A percentile compares a stretch with the other conserved stretches of the same genome.
phyloP scores from a whole-genome alignment of 306 rosid genomes.

The Phaseolus lunatus region DNA sequence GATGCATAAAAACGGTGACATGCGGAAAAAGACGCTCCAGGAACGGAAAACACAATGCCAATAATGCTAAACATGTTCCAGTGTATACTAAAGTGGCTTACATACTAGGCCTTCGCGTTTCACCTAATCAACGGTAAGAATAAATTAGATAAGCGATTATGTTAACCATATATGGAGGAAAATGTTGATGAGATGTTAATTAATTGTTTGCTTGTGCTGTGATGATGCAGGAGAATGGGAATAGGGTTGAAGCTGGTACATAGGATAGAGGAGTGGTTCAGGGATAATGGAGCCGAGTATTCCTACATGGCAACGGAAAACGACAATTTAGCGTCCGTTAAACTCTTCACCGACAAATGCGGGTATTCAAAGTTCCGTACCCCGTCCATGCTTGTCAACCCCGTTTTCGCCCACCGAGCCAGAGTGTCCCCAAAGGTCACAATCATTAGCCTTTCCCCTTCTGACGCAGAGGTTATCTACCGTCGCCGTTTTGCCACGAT shows the following conservation, averaged over 20 bases:
- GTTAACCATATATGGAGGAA: background rate
- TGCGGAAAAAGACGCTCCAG: slow-evolving; percentile 74
- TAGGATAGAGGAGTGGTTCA: slow-evolving; percentile 78
- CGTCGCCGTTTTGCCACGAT: slow-evolving; percentile 77
- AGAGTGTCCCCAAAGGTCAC: slow-evolving; percentile 52
- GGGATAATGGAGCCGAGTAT: slow-evolving; percentile 77
- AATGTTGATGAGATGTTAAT: background rate
- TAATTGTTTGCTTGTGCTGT: background rate
- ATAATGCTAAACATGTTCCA: slow-evolving; percentile 55
- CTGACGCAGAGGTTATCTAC: slow-evolving; percentile 77
- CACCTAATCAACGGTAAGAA: slow-evolving; percentile 77
- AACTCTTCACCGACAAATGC: slow-evolving; percentile 88
- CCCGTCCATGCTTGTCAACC: slow-evolving; percentile 82
- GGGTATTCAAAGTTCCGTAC: slow-evolving; percentile 91
- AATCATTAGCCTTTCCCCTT: slow-evolving; percentile 58
- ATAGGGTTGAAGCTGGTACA: slow-evolving; percentile 77
- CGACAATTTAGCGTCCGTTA: slow-evolving; percentile 83
- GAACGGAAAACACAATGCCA: slow-evolving; percentile 37
- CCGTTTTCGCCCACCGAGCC: slow-evolving; percentile 78
- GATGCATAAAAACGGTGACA: slow-evolving; percentile 91
- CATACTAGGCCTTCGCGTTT: slow-evolving; percentile 92
- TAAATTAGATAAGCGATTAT: background rate
- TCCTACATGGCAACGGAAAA: slow-evolving; percentile 92
- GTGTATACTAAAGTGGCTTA: slow-evolving; percentile 81
- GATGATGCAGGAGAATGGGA: slow-evolving; percentile 82